Conservation (phyloP, 208 protist species). For the Blechomonas ayalai region DNA sequence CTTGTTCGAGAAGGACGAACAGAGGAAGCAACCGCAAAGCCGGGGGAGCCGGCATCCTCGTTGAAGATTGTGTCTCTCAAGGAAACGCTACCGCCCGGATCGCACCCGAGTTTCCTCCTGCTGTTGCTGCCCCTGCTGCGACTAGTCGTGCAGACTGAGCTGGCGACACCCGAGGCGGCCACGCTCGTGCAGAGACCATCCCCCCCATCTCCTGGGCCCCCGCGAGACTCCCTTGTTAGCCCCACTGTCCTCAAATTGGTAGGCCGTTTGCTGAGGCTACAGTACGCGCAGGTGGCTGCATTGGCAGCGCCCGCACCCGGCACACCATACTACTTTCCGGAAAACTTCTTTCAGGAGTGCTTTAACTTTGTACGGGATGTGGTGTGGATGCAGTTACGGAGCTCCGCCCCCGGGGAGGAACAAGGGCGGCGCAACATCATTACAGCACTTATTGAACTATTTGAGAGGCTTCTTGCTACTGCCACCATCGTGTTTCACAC, state of each 20-base stretch:
- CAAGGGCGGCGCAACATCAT: too few relatives aligned
- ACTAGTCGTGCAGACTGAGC: conserved; percentile 1
- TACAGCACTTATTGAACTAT: too few relatives aligned
- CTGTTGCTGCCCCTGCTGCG: conserved; percentile 23
- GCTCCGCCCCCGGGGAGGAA: neutral
- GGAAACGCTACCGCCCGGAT: conserved; percentile 27
- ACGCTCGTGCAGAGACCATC: neutral
- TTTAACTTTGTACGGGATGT: conserved; percentile 18
- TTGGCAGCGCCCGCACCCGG: conserved; percentile 14
- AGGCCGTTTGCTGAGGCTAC: conserved; percentile 35
- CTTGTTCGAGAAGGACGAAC: neutral
- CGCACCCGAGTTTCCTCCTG: conserved; percentile 48
- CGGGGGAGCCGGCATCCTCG: conserved; percentile 1
- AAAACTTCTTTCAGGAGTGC: conserved; percentile 33
- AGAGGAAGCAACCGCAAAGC: neutral
- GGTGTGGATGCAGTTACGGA: conserved; percentile 21
- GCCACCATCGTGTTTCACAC: neutral
- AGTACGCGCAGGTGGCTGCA: conserved; percentile 27
- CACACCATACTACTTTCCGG: conserved; percentile 19
- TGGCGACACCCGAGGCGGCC: neutral
- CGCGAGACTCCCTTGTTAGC: neutral
- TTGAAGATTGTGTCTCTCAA: conserved; percentile 13
- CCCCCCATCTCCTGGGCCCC: neutral
- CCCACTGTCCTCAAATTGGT: conserved; percentile 11
- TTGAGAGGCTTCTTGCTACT: too few relatives aligned